Base-by-base conservation (phyloP, 495 filamentous ascomycete genomes). In the Thermothielavioides terrestris region DNA sequence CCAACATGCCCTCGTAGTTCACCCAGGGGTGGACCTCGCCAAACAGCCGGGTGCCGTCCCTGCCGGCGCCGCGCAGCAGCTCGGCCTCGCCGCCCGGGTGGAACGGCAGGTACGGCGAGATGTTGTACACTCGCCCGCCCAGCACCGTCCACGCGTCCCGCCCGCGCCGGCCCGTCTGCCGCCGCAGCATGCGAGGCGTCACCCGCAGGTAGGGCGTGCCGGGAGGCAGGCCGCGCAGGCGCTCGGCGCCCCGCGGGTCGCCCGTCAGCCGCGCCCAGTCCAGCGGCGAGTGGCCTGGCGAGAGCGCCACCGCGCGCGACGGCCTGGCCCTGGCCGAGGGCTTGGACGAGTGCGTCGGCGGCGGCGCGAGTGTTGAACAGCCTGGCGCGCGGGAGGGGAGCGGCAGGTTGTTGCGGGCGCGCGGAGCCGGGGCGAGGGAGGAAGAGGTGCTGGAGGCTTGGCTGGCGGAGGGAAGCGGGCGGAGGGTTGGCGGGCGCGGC, bases 11-110 rank as follows among this genome's bases (percentile, higher is more conserved):
- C 71, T 97, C 94, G 75, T 88, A 94, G 59, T 94, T 98, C 9
- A 98, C 91, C 92, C 94, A 98, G 15, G 91, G 89, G 73, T 98
- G 92, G 20, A 90, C 78, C 71, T 95, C 89, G 53, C 83, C 81
- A 65, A 98, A 97, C 60, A 98, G 57, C 70, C 81, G 82, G 6
- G 76, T 81, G 30, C 81, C 87, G 60, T 89, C 84, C 53, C 79
- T 76, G 15, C 88, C 92, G 2, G 89, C 91, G 14, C 76, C 83
- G 20, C 85, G 76, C 65, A 95, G 72, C 57, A 97, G 60, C 70
- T 98, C 88, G 3, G 81, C 83, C 68, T 85, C 87, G 4, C 92
- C 92, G 28, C 92, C 92, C 0, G 92, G 92, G 59, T 98, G 92
- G 62, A 88, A 98, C 1, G 85, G 81, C 32, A 89, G 49, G 63